A percentile compares a stretch with the other conserved stretches of the same genome.
These are phyloP conservation scores for Yarrowia sp. DNA, from an alignment of 805 yeast genomes.

Conservation along the genomic window DNA sequence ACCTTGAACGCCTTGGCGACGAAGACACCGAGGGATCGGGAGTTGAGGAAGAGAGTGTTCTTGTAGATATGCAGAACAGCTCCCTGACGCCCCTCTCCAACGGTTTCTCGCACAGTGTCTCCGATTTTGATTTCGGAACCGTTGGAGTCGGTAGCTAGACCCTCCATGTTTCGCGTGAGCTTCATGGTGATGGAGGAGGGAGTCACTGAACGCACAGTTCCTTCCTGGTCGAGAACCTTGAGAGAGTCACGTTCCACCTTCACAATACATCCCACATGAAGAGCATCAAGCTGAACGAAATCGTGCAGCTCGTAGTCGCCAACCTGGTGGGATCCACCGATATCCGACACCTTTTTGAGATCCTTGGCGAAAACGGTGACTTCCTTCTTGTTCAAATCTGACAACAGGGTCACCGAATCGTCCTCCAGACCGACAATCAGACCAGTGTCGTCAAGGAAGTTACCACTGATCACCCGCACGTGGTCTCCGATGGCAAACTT, in stretches of 20 bases:
- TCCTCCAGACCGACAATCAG: slow-evolving; percentile 81
- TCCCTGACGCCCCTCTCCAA: slow-evolving; percentile 89
- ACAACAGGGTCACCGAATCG: slow-evolving; percentile 86
- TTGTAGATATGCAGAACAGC: slow-evolving; percentile 85
- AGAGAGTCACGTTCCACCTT: slow-evolving; percentile 88
- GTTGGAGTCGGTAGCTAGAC: slow-evolving; percentile 82
- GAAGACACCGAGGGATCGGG: slow-evolving; percentile 90
- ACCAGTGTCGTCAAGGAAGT: slow-evolving; percentile 93
- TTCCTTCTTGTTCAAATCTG: slow-evolving; percentile 88
- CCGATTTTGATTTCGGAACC: slow-evolving; percentile 89
- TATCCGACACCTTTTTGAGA: slow-evolving; percentile 88
- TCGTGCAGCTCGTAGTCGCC: slow-evolving; percentile 88
- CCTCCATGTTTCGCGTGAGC: slow-evolving; percentile 58
- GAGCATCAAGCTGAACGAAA: slow-evolving; percentile 84
- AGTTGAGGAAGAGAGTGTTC: slow-evolving; percentile 76
- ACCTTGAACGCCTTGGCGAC: slow-evolving; percentile 78
- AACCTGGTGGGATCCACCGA: slow-evolving; percentile 71
- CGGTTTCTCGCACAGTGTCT: slow-evolving; percentile 86
- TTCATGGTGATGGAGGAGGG: slow-evolving; percentile 86
- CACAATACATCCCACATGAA: slow-evolving; percentile 85
- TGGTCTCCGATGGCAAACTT: slow-evolving; percentile 92
- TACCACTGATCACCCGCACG: slow-evolving; percentile 89
- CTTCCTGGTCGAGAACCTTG: slow-evolving; percentile 81
- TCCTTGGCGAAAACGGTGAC: slow-evolving; percentile 92
- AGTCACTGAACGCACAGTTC: slow-evolving; percentile 70